A percentile compares a stretch with the other conserved stretches of the same genome.
These are phyloP conservation scores for Vitis riparia DNA, from an alignment of 164 flowering plant genomes.

Conservation along the genomic window DNA sequence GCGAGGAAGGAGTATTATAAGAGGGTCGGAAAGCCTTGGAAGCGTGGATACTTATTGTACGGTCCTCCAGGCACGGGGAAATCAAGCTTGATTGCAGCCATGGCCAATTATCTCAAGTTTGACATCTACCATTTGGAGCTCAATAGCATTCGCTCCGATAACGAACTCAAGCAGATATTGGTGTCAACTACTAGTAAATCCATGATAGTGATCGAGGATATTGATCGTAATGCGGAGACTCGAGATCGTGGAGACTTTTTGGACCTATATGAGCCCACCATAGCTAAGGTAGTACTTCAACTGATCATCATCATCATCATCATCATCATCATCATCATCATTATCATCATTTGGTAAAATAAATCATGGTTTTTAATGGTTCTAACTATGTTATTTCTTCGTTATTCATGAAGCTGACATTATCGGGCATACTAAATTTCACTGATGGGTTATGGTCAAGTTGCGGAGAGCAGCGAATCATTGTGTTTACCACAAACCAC, in stretches of 20 bases:
- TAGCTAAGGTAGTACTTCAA: too few relatives aligned
- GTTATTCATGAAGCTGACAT: slow-evolving; percentile 31
- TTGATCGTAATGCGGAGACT: slow-evolving; percentile 37
- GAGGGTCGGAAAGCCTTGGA: slow-evolving; percentile 56
- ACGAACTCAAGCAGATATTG: slow-evolving; percentile 26
- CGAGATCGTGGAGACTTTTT: slow-evolving; percentile 13
- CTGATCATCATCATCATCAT: too few relatives aligned
- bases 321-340: too few relatives aligned
- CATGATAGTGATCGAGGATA: slow-evolving; percentile 50
- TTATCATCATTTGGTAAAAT: too few relatives aligned
- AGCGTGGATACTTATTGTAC: slow-evolving; percentile 49
- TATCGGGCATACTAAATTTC: slow-evolving; percentile 57
- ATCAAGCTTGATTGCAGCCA: slow-evolving; percentile 54
- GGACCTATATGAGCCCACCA: too few relatives aligned
- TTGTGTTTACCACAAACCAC: slow-evolving; percentile 61
- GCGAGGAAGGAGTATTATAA: slow-evolving; percentile 42
- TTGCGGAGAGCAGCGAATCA: slow-evolving; percentile 64
- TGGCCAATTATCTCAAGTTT: slow-evolving; percentile 52
- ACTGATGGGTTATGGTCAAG: slow-evolving; percentile 68
- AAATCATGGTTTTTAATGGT: too few relatives aligned
- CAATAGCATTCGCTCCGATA: slow-evolving; percentile 12
- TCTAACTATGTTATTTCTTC: too few relatives aligned
- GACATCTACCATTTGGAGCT: slow-evolving; percentile 48
- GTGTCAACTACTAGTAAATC: slow-evolving; percentile 33
- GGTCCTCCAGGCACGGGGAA: slow-evolving; percentile 60